phyloP scores from a whole-genome alignment of 2,329 filamentous ascomycete genomes.

The Arachnomyces sp. region DNA sequence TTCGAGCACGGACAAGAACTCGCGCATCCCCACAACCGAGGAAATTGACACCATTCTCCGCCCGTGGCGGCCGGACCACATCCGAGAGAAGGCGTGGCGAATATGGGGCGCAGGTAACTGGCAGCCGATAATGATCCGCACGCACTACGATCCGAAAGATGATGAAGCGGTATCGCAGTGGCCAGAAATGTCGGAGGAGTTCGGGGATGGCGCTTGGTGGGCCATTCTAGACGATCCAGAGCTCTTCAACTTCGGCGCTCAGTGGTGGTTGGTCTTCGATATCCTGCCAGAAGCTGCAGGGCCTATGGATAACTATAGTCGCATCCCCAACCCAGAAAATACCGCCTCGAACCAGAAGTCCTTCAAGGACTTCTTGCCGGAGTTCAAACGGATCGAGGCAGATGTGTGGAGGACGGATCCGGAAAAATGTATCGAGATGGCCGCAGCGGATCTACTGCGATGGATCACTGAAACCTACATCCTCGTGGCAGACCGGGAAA shows the following conservation, averaged over 20 bases:
- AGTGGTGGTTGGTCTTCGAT: conserved; percentile 7
- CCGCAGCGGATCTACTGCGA: conserved; percentile 3
- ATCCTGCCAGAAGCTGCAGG: conserved; percentile 8
- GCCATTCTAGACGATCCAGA: conserved; percentile 4
- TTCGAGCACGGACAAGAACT: background rate
- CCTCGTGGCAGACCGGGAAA: conserved; percentile 5
- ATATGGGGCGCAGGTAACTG: conserved; percentile 1
- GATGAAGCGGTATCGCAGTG: conserved; percentile 5
- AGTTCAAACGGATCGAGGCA: no score
- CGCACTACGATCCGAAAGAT: conserved; percentile 7
- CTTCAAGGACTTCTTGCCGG: no score
- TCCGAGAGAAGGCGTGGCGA: conserved; percentile 6
- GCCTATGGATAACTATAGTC: conserved; percentile 1
- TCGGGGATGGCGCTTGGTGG: conserved; percentile 5
- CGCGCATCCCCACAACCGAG: conserved; percentile 7
- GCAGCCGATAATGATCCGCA: conserved; percentile 6
- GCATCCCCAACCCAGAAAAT: no score
- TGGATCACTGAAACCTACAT: conserved; percentile 3
- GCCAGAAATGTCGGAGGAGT: conserved; percentile 3
- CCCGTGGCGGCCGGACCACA: conserved; percentile 5
- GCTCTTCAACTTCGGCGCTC: conserved; percentile 6
- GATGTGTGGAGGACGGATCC: no score
- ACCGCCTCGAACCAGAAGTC: no score
- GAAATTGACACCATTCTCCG: conserved; percentile 7
- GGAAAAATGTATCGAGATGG: conserved; percentile 3